Conservation (phyloP, 129 eudicot species). For the Arctium minus region DNA sequence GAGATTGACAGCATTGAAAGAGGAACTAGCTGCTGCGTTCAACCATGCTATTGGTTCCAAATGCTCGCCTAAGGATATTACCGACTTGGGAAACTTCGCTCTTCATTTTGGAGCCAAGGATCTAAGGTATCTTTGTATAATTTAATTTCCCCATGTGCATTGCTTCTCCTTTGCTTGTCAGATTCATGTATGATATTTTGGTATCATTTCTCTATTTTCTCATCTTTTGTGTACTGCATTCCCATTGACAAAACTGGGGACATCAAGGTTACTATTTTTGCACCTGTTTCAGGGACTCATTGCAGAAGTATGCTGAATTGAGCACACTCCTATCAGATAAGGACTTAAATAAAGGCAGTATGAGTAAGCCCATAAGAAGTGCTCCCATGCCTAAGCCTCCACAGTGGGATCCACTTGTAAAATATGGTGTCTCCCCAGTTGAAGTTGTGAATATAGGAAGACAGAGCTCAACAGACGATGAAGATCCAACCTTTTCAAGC, state of each 20-base stretch:
- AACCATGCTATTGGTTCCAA: slow-evolving; percentile 51
- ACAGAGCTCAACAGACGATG: slow-evolving; percentile 62
- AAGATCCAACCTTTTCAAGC: slow-evolving; percentile 60
- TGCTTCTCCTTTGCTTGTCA: not conserved
- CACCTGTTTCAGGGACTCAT: slow-evolving; percentile 48
- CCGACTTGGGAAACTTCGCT: slow-evolving; percentile 50
- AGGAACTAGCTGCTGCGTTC: slow-evolving; percentile 53
- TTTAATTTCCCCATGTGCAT: not conserved
- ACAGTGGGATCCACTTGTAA: slow-evolving; percentile 39
- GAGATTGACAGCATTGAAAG: slow-evolving; percentile 55
- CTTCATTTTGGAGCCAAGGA: slow-evolving; percentile 60
- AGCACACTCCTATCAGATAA: slow-evolving; percentile 6
- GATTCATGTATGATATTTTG: not conserved
- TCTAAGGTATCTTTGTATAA: slow-evolving; percentile 47
- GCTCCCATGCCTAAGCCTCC: slow-evolving; percentile 12
- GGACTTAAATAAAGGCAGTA: not conserved
- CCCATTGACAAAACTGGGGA: not conserved
- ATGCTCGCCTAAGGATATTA: slow-evolving; percentile 47
- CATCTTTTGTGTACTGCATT: not conserved
- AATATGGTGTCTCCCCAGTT: slow-evolving; percentile 63
- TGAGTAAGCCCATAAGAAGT: slow-evolving; percentile 3
- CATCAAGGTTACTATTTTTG: slow-evolving; percentile 14
- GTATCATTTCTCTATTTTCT: not conserved
- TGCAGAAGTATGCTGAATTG: slow-evolving; percentile 42
- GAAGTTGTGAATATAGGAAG: slow-evolving; percentile 66